Conservation (phyloP, 306 rosid genomes). For the Rosa rugosa region DNA sequence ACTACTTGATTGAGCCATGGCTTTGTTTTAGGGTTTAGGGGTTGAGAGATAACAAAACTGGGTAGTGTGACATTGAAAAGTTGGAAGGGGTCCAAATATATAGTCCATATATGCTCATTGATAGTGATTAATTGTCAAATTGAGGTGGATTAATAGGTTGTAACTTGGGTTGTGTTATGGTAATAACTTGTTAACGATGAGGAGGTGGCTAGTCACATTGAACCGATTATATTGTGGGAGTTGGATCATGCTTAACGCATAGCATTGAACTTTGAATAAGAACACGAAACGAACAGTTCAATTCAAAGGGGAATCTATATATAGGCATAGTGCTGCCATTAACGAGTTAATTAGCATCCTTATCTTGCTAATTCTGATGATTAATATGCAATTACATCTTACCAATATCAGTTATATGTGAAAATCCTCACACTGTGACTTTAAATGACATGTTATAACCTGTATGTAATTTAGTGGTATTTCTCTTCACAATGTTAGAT, state of each 20-base stretch:
- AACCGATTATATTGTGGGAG: not conserved
- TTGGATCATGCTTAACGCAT: conserved; percentile 1
- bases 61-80: conserved; percentile 4
- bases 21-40: not conserved
- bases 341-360: not conserved
- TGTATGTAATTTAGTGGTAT: too few relatives aligned
- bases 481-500: not conserved
- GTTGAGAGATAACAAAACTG: not conserved
- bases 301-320: not conserved
- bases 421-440: not conserved
- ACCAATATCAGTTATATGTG: not conserved
- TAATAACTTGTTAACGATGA: not conserved
- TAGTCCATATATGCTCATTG: not conserved
- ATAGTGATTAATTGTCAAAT: not conserved
- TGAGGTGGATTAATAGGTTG: not conserved
- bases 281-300: not conserved
- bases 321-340: not conserved
- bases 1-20: conserved; percentile 29
- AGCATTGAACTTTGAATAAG: conserved; percentile 5
- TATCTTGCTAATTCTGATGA: not conserved
- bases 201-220: not conserved
- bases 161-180: not conserved
- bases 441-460: too few relatives aligned
- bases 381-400: not conserved
- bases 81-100: conserved; percentile 8